A percentile compares a stretch with the other conserved stretches of the same genome.
Conservation (phyloP, 1,284 basidiomycete genomes). For the Tremellales sp. region DNA sequence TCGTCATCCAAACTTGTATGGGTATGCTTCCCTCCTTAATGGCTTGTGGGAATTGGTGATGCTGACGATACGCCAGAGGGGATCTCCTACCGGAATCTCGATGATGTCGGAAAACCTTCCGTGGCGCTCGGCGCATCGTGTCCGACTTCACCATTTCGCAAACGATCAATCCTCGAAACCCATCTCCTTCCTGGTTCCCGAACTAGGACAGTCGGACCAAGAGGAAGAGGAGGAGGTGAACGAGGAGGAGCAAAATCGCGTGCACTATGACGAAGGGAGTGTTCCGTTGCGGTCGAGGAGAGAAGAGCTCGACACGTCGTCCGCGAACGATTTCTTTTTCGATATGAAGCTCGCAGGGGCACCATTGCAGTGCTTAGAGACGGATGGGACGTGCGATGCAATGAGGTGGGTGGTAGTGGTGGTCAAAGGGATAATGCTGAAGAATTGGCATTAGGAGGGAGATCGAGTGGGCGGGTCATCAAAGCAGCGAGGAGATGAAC, state of each 20-base stretch:
- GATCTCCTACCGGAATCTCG: slow-evolving; percentile 51
- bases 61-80: slow-evolving; percentile 23
- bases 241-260: not conserved
- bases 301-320: slow-evolving; percentile 15
- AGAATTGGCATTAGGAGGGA: slow-evolving; percentile 22
- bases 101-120: slow-evolving; percentile 45
- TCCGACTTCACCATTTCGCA: slow-evolving; percentile 48
- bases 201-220: slow-evolving; percentile 18
- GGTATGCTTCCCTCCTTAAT: slow-evolving; percentile 31
- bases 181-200: slow-evolving; percentile 27
- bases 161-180: slow-evolving; percentile 30
- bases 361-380: slow-evolving; percentile 41
- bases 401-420: slow-evolving; percentile 28
- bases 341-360: slow-evolving; percentile 44
- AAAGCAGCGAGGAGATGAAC: slow-evolving; percentile 30
- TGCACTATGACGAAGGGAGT: not conserved
- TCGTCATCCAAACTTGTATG: slow-evolving; percentile 46
- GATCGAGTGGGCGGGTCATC: slow-evolving; percentile 36
- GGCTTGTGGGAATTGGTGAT: not conserved
- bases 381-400: slow-evolving; percentile 43
- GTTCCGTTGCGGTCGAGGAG: slow-evolving; percentile 16
- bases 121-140: slow-evolving; percentile 50
- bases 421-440: not conserved
- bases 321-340: slow-evolving; percentile 33
- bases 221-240: slow-evolving; percentile 1